Conservation (phyloP, 441 rosid genomes). For the Gossypium schwendimanii region DNA sequence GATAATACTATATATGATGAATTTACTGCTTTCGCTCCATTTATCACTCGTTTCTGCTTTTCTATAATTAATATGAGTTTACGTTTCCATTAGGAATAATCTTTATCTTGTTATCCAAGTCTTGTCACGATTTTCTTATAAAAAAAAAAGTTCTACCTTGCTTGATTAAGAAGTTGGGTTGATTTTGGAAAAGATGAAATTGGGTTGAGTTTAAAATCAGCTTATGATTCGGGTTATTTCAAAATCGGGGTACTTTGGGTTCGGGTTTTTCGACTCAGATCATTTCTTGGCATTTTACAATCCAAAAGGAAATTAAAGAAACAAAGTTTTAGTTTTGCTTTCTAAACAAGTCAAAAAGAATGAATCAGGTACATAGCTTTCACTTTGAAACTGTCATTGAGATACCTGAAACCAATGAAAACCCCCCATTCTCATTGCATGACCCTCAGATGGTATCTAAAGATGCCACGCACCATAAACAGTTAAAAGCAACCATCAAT, state of each 20-base stretch:
- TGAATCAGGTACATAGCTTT: not conserved
- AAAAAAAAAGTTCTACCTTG: no score
- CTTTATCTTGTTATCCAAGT: not conserved
- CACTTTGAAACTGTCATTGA: not conserved
- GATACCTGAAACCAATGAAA: slow-evolving; percentile 9
- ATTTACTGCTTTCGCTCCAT: not conserved
- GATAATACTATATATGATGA: not conserved
- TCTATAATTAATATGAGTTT: not conserved
- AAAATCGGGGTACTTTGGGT: no score
- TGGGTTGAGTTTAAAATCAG: no score
- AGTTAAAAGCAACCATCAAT: not conserved
- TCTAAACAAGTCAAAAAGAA: not conserved
- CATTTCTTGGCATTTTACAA: not conserved
- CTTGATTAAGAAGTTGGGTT: no score
- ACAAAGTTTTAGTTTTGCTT: not conserved
- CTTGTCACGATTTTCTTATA: not conserved
- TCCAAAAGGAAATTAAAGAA: not conserved
- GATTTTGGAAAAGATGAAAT: no score
- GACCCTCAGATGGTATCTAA: not conserved
- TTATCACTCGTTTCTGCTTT: not conserved
- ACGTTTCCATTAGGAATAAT: not conserved
- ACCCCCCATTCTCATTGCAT: not conserved
- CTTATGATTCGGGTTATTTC: no score
- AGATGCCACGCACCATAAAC: slow-evolving; percentile 6
- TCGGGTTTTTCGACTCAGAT: not conserved